Evolutionary conservation across 495 filamentous ascomycete species (phyloP).

Genomic region (Podospora australis): DNA sequence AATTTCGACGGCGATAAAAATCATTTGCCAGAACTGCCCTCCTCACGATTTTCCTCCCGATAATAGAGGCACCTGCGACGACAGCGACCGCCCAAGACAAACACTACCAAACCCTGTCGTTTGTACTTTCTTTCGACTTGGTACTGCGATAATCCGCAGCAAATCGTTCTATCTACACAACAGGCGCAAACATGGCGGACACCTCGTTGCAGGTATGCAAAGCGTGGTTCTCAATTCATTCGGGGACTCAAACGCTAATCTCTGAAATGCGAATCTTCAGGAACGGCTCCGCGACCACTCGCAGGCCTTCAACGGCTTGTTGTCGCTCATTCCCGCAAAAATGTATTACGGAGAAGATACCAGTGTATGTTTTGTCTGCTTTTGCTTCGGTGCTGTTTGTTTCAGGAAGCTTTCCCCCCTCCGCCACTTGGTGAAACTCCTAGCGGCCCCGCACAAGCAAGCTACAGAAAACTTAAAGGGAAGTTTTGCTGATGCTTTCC

Average conservation of each 20-base stretch:
- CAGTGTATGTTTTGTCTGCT: conserved; percentile 56
- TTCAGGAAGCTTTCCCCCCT: too few species aligned
- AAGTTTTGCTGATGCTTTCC: too few species aligned
- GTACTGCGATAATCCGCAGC: too few species aligned
- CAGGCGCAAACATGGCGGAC: conserved; percentile 20
- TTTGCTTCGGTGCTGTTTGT: neutral
- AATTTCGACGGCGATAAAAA: conserved; percentile 31
- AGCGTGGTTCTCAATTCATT: neutral
- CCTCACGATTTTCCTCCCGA: conserved; percentile 19
- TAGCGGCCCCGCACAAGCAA: too few species aligned
- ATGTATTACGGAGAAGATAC: conserved; percentile 84
- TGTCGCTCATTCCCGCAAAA: conserved; percentile 89
- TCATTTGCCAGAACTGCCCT: conserved; percentile 19
- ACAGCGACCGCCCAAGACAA: conserved; percentile 6
- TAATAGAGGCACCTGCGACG: conserved; percentile 9
- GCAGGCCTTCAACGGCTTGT: conserved; percentile 80
- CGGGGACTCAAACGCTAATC: neutral
- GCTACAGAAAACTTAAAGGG: too few species aligned
- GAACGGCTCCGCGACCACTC: conserved; percentile 81
- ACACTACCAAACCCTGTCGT: too few species aligned
- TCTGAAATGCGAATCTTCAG: conserved; percentile 37
- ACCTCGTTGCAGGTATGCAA: conserved; percentile 24
- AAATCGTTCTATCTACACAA: too few species aligned
- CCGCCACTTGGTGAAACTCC: too few species aligned
- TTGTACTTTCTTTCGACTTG: neutral